Evolutionary conservation across 2,329 filamentous ascomycete genomes (phyloP), one percentile per base, ranked within the genome.

Genomic region (Alternaria ventricosa): DNA sequence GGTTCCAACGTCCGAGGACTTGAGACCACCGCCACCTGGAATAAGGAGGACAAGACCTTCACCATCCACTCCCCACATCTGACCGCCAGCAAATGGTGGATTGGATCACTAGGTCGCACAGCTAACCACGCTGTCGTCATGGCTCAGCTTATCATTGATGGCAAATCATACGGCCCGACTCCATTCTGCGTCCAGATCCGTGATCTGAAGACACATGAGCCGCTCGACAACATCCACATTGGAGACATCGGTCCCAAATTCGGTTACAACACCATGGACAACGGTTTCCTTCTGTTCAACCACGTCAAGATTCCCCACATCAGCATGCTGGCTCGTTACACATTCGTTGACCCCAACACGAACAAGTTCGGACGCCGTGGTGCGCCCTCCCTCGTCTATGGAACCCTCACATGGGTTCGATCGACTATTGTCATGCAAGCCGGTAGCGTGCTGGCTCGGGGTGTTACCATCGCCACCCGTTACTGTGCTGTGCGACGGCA

Each of bases 71-170:
- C 90, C 0, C 92, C 92, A 10, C 84, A 88, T 65, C 83, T 94
- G 60, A 94, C 92, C 2, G 87, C 91, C 0, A 90, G 90, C 33
- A 95, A 95, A 76, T 95, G 91, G 91, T 94, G 92, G 92, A 93
- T 93, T 71, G 92, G 92, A 2, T 92, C 90, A 11, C 84, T 94
- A 4, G 92, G 92, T 55, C 86, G 90, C 71, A 90, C 89, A 3
- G 92, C 92, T 47, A 94, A 92, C 76, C 86, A 93, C 74, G 92
- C 92, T 1, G 88, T 92, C 3, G 90, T 94, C 4, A 93, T 94
- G 85, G 92, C 92, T 0, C 91, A 94, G 79, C 84, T 94, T 27
- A 86, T 89, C 65, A 86, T 93, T 64, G 82, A 84, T 63, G 90
- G 90, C 69, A 92, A 91, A 80, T 82, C 84, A 18, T 89, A 89